phyloP scores from a whole-genome alignment of 2,329 filamentous ascomycete genomes.

The Fusarium drepaniforme region DNA sequence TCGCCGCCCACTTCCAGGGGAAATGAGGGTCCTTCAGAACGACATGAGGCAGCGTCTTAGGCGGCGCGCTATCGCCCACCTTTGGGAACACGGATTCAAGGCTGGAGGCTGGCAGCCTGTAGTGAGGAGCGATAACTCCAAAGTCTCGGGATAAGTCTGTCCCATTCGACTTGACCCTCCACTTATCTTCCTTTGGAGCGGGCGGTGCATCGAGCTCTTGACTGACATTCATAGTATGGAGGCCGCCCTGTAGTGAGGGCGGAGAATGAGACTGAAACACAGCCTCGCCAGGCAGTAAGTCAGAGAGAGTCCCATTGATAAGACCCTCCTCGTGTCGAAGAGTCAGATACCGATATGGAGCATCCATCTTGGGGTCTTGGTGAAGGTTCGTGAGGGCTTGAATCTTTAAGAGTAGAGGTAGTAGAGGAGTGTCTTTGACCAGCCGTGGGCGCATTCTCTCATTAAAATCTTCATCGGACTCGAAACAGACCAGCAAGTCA shows the following conservation, averaged over 20 bases:
- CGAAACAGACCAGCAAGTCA: neutral
- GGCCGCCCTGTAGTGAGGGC: neutral
- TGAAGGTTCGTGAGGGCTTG: neutral
- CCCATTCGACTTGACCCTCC: neutral
- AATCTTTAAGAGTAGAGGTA: neutral
- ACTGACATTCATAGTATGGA: neutral
- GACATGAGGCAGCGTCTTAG: slow-evolving; percentile 54
- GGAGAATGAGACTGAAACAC: neutral
- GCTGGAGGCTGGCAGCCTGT: neutral
- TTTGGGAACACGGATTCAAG: slow-evolving; percentile 43
- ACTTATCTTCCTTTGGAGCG: too few species aligned
- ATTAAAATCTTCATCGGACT: neutral
- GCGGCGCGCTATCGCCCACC: slow-evolving; percentile 47
- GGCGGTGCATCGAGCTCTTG: neutral
- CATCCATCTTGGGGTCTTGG: neutral
- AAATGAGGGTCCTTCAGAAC: slow-evolving; percentile 56
- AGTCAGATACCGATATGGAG: neutral
- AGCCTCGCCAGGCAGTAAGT: neutral
- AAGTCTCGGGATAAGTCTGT: neutral
- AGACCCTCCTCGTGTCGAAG: neutral
- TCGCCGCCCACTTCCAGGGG: slow-evolving; percentile 51
- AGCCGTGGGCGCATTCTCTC: neutral
- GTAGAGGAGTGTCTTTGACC: neutral
- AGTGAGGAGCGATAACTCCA: neutral
- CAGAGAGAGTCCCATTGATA: neutral